A percentile compares a stretch with the other conserved stretches of the same genome.
phyloP scores from a whole-genome alignment of 192 early-diverging fungal species.

The Mortierella antarctica region DNA sequence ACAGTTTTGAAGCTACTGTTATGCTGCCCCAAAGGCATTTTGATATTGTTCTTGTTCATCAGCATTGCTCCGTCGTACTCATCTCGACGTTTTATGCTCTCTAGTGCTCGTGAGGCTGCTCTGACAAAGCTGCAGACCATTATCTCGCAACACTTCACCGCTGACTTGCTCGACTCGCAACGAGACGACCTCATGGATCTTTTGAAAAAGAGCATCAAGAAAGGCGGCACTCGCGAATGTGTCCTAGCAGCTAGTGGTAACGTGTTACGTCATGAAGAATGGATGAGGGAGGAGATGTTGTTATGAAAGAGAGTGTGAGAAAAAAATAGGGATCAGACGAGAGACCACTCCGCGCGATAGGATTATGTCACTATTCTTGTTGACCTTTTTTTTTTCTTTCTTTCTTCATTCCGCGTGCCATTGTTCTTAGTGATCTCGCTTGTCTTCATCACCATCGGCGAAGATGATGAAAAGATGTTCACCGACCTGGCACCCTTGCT shows the following conservation, averaged over 20 bases:
- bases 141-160: constrained; percentile 65
- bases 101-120: constrained; percentile 69
- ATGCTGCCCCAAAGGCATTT: too few species aligned
- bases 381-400: neutral
- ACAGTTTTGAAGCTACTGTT: too few species aligned
- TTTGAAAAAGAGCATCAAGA: constrained; percentile 64
- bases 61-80: neutral
- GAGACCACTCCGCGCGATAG: neutral
- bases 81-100: neutral
- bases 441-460: constrained; percentile 62
- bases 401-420: neutral
- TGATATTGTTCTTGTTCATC: neutral
- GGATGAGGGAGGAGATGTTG: too few species aligned
- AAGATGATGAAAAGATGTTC: constrained; percentile 61
- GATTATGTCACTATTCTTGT: constrained; percentile 3
- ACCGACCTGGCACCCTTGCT: constrained; percentile 57
- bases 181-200: constrained; percentile 65
- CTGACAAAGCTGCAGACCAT: constrained; percentile 58
- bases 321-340: neutral
- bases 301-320: neutral
- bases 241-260: constrained; percentile 56
- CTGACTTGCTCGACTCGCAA: constrained; percentile 61
- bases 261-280: neutral
- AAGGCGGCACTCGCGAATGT: constrained; percentile 54
- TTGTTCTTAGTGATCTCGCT: constrained; percentile 53